These are phyloP conservation scores for Citrus sp. DNA, from an alignment of 345 rosid genomes.

Conservation along the genomic window DNA sequence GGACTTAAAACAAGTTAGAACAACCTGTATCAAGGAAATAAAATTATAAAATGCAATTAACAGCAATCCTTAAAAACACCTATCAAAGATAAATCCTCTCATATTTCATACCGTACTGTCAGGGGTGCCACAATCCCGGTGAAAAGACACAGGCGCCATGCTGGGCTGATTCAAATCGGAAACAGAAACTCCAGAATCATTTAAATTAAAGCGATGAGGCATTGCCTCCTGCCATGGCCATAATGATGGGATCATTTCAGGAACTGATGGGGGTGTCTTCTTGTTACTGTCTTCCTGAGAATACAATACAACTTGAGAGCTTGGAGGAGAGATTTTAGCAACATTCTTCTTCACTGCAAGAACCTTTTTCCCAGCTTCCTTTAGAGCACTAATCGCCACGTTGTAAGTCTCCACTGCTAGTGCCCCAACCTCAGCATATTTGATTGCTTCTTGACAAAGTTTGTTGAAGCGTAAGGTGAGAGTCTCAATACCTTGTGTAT, in stretches of 20 bases:
- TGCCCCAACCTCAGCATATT: slow-evolving; percentile 62
- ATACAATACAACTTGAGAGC: slow-evolving; percentile 38
- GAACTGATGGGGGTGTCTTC: slow-evolving; percentile 29
- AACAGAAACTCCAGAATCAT: slow-evolving; percentile 42
- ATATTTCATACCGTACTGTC: slow-evolving; percentile 40
- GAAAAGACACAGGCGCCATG: slow-evolving; percentile 46
- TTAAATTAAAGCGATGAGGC: slow-evolving; percentile 44
- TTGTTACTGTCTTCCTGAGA: slow-evolving; percentile 37
- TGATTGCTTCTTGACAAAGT: slow-evolving; percentile 52
- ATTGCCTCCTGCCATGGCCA: slow-evolving; percentile 63
- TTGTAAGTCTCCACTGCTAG: slow-evolving; percentile 47
- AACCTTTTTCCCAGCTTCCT: slow-evolving; percentile 44
- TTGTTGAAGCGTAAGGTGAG: slow-evolving; percentile 53
- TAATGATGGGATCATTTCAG: slow-evolving; percentile 40
- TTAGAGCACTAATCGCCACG: slow-evolving; percentile 39
- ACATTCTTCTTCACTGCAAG: slow-evolving; percentile 43
- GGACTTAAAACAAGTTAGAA: slow-evolving; percentile 63
- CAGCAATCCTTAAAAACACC: neutral
- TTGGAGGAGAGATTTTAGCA: slow-evolving; percentile 33
- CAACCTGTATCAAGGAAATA: slow-evolving; percentile 38
- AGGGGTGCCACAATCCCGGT: slow-evolving; percentile 32
- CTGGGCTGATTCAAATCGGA: slow-evolving; percentile 58
- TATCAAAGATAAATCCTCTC: neutral
- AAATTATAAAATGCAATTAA: neutral
- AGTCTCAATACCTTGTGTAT: slow-evolving; percentile 34